phyloP scores from a whole-genome alignment of 2,329 filamentous ascomycete genomes.

The Xylaria sp. region DNA sequence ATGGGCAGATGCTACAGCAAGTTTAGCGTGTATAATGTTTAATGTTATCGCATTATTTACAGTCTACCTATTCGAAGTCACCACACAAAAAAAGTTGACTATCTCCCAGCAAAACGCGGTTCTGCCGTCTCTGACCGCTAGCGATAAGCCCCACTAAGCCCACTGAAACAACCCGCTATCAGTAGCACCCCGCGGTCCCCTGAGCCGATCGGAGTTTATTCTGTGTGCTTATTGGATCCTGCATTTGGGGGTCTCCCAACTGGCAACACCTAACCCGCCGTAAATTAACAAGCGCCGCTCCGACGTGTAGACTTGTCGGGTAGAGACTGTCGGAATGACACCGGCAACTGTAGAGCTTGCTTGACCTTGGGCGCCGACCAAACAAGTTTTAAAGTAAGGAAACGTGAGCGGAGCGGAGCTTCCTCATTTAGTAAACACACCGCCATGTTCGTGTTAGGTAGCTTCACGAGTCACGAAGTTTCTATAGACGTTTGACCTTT shows the following conservation, averaged over 20 bases:
- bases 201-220: neutral
- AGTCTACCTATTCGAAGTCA: conserved; percentile 10
- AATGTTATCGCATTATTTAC: conserved; percentile 8
- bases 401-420: conserved; percentile 30
- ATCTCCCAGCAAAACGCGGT: conserved; percentile 36
- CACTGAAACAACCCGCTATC: conserved; percentile 34
- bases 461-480: neutral
- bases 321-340: neutral
- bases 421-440: conserved; percentile 31
- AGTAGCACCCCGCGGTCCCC: conserved; percentile 34
- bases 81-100: conserved; percentile 41
- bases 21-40: neutral
- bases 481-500: neutral
- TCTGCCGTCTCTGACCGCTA: conserved; percentile 44
- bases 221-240: too few species aligned
- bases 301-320: conserved; percentile 1
- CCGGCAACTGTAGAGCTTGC: neutral
- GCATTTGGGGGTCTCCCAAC: too few species aligned
- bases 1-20: neutral
- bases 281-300: conserved; percentile 4
- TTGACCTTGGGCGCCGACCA: neutral
- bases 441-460: neutral
- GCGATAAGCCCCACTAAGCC: conserved; percentile 37
- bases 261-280: neutral
- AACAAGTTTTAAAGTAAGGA: neutral